phyloP scores from a whole-genome alignment of 768 basidiomycete genomes.

The Sporobolomyces pararoseus region DNA sequence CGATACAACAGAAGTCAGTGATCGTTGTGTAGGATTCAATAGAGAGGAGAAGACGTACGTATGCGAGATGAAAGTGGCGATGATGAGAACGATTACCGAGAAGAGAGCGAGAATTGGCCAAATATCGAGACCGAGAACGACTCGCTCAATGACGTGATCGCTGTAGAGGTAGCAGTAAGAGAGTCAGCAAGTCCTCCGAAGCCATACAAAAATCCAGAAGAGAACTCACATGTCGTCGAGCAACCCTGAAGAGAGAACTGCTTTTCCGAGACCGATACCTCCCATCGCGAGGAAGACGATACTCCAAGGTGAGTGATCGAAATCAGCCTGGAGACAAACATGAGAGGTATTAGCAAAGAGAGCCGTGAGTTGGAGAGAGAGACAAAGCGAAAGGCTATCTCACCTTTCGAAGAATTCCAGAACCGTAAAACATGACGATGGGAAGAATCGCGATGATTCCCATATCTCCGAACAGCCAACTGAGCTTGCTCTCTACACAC shows the following conservation, averaged over 20 bases:
- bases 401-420: slow-evolving; percentile 89
- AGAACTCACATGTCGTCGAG: slow-evolving; percentile 66
- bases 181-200: not conserved
- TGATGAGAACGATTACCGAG: slow-evolving; percentile 52
- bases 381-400: slow-evolving; percentile 15
- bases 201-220: slow-evolving; percentile 53
- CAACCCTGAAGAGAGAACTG: slow-evolving; percentile 82
- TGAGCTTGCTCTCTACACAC: slow-evolving; percentile 78
- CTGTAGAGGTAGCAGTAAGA: slow-evolving; percentile 14
- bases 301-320: slow-evolving; percentile 81
- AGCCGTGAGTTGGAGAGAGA: not conserved
- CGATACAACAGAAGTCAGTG: slow-evolving; percentile 51
- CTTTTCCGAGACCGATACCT: slow-evolving; percentile 91
- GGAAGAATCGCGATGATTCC: slow-evolving; percentile 93
- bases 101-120: slow-evolving; percentile 48
- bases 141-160: slow-evolving; percentile 38
- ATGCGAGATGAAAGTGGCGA: slow-evolving; percentile 91
- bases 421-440: slow-evolving; percentile 86
- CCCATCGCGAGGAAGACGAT: slow-evolving; percentile 98
- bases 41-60: slow-evolving; percentile 21
- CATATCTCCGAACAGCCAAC: slow-evolving; percentile 84
- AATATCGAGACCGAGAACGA: slow-evolving; percentile 45
- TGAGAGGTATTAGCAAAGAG: slow-evolving; percentile 9
- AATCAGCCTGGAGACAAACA: slow-evolving; percentile 95
- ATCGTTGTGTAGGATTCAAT: not conserved